phyloP scores from a whole-genome alignment of 768 basidiomycete genomes.

The Leccinellum luteum region DNA sequence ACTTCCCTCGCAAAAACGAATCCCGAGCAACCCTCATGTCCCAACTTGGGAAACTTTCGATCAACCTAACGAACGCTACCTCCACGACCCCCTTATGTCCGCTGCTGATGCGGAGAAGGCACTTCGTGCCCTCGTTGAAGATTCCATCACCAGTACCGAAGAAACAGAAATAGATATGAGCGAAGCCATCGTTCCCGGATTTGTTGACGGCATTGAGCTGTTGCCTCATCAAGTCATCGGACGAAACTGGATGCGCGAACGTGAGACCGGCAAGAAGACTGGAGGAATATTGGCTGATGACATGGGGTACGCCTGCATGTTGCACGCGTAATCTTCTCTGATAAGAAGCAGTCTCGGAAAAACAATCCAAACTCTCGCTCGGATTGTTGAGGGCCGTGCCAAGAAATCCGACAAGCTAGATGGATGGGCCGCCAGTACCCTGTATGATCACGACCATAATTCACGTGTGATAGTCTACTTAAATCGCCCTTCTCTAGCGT shows the following conservation, averaged over 20 bases:
- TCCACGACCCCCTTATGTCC: slow-evolving; percentile 35
- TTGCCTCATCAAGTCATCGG: slow-evolving; percentile 89
- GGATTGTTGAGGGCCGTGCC: slow-evolving; percentile 81
- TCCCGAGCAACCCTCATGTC: slow-evolving; percentile 10
- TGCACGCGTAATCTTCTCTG: neutral
- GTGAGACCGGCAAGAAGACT: slow-evolving; percentile 72
- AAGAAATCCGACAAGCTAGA: slow-evolving; percentile 65
- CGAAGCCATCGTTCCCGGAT: slow-evolving; percentile 74
- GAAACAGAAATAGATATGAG: slow-evolving; percentile 49
- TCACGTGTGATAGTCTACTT: neutral
- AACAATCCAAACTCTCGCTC: slow-evolving; percentile 86
- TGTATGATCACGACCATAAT: slow-evolving; percentile 44
- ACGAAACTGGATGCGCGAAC: slow-evolving; percentile 80
- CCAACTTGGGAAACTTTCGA: slow-evolving; percentile 33
- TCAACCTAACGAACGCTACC: slow-evolving; percentile 21
- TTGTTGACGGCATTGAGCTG: slow-evolving; percentile 63
- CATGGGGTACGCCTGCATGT: slow-evolving; percentile 60
- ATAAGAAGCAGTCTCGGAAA: slow-evolving; percentile 63
- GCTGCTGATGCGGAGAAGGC: slow-evolving; percentile 71
- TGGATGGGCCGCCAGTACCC: slow-evolving; percentile 68
- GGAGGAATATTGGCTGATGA: slow-evolving; percentile 94
- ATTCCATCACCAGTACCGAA: slow-evolving; percentile 55
- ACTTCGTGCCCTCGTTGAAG: slow-evolving; percentile 71
- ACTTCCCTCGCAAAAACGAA: slow-evolving; percentile 18
- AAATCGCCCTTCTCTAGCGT: slow-evolving; percentile 50